Evolutionary conservation across 208 protist genomes (phyloP), one percentile per base, ranked within the genome.

Genomic region (Porcisia hertigi): DNA sequence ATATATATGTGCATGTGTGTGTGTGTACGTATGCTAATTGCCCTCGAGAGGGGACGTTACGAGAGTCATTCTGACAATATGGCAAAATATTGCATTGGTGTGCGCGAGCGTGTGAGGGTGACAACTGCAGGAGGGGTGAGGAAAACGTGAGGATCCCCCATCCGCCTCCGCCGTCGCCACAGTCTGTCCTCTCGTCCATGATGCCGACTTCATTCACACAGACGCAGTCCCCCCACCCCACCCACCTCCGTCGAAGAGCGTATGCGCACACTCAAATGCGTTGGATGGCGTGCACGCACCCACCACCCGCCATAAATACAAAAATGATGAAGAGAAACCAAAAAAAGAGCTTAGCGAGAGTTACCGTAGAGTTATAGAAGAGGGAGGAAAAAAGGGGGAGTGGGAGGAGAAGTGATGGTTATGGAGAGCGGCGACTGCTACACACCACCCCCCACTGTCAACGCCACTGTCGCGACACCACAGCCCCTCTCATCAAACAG

Each of bases 321-420:
- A 30, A 67, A 8, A 67, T 16, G 63, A 67, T 9, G 39, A 49
- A 64, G 59, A 23, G 59, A 23, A n/a, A 66, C 0, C 23, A n/a
- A 55, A 55, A 55, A 55, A 54, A 14, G 25, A 11, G 16, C 54
- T 71, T 60, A 36, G 54, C 45, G 16, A 57, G 60, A 41, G n/a
- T 71, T 71, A 71, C 54, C 65, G 65, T 47, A 47, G 47, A 71
- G n/a, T 20, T 71, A 11, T n/a, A 7, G 65, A 41, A 60, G 7
- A 30, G 7, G 23, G 20, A 39, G 7, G 9, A 55, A 30, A 49
- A 41, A 23, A 20, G 20, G 36, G 11, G 14, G 11, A 30, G 45
- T 5, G 23, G 62, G 39, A 49, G 20, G 39, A 52, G 47, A 52
- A 12, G 36, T 14, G 20, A 16, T 49, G 23, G 8, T 34, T n/a